These are phyloP conservation scores for Tolypocladium guangdongense DNA, from an alignment of 2,329 filamentous ascomycete genomes.

Conservation along the genomic window DNA sequence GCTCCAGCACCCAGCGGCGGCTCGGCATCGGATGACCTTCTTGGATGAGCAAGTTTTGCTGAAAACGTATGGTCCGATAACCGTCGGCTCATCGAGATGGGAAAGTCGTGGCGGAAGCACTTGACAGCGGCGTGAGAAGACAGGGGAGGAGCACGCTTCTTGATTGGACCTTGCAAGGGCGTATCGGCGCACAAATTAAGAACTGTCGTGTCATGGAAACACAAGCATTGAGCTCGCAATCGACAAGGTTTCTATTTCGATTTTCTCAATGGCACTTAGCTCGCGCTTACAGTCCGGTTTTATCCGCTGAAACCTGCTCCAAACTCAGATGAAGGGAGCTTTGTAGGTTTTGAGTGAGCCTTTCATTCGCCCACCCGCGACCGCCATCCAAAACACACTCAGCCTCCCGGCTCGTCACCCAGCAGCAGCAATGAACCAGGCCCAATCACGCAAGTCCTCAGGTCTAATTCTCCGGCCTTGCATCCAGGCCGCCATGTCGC, in stretches of 20 bases:
- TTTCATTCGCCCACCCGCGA: constrained; percentile 2
- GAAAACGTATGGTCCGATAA: background rate
- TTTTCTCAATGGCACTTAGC: background rate
- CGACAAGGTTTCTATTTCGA: background rate
- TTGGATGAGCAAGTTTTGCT: constrained; percentile 24
- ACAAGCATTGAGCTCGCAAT: background rate
- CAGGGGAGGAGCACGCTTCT: constrained; percentile 13
- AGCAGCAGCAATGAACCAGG: background rate
- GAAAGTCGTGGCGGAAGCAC: background rate
- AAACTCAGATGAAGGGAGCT: background rate
- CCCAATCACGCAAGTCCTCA: background rate
- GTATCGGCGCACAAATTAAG: constrained; percentile 30
- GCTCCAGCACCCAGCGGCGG: constrained; percentile 20
- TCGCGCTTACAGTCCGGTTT: background rate
- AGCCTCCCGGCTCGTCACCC: background rate
- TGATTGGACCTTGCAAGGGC: constrained; percentile 28
- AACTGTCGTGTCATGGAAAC: constrained; percentile 16
- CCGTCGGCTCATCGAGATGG: background rate
- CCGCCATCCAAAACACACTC: background rate
- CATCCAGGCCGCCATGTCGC: background rate
- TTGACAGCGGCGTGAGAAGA: background rate
- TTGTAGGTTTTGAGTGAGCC: background rate
- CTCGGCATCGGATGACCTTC: constrained; percentile 34
- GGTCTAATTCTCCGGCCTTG: background rate
- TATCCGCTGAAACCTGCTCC: background rate